phyloP scores from a whole-genome alignment of 2,329 filamentous ascomycete species.

The Colletotrichum cuscutae region DNA sequence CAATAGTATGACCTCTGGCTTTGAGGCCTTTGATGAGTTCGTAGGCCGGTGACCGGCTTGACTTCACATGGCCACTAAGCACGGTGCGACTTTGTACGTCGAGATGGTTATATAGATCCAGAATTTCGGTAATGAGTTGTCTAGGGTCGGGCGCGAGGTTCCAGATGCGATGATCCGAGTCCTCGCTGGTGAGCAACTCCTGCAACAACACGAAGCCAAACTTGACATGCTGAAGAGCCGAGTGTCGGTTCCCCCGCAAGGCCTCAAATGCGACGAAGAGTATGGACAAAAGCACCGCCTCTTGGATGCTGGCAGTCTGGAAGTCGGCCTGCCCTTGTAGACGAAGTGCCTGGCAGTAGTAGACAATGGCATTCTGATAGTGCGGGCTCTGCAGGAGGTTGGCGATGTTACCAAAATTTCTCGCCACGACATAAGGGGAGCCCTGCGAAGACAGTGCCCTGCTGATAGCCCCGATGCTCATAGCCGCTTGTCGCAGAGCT shows the following conservation, averaged over 20 bases:
- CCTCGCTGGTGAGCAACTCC: constrained; percentile 5
- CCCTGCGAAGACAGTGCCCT: constrained; percentile 39
- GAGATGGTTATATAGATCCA: constrained; percentile 29
- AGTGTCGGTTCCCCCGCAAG: constrained; percentile 51
- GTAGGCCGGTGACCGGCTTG: constrained; percentile 17
- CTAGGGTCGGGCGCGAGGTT: constrained; percentile 30
- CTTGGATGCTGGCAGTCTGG: constrained; percentile 48
- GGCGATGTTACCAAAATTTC: constrained; percentile 23
- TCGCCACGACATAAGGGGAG: constrained; percentile 11
- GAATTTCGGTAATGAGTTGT: constrained; percentile 29
- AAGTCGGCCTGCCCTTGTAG: constrained; percentile 50
- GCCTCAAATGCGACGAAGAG: constrained; percentile 55
- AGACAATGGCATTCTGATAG: constrained; percentile 51
- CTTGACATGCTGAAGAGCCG: constrained; percentile 52
- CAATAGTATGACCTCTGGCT: constrained; percentile 21
- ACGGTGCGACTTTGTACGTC: constrained; percentile 33
- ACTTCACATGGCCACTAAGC: constrained; percentile 11
- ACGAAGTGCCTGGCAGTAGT: constrained; percentile 54
- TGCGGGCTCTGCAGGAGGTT: constrained; percentile 33
- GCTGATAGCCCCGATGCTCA: constrained; percentile 52
- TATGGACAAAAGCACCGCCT: constrained; percentile 51
- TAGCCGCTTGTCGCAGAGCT: constrained; percentile 50
- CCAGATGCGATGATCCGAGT: constrained; percentile 21
- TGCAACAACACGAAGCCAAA: constrained; percentile 46
- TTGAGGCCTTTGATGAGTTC: constrained; percentile 27